Evolutionary conservation across 768 basidiomycete genomes (phyloP).

Genomic region (Hortiboletus flavorubellus): DNA sequence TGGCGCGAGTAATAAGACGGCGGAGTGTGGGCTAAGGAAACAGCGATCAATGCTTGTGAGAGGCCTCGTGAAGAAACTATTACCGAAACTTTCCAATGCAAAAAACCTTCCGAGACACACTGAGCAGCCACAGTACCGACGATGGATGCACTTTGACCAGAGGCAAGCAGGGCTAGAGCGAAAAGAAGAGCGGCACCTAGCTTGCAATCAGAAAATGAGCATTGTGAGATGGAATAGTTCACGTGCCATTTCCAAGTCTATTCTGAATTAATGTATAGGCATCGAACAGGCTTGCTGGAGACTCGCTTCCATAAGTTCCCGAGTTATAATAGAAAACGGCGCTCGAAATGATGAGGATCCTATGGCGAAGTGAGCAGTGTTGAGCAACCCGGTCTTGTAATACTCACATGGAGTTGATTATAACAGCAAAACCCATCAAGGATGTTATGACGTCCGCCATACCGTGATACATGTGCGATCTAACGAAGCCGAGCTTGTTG

Average conservation of each 20-base stretch:
- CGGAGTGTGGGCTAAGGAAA: constrained; percentile 60
- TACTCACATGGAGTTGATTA: constrained; percentile 80
- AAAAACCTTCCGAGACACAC: constrained; percentile 86
- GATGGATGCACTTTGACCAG: constrained; percentile 88
- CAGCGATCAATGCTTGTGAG: constrained; percentile 28
- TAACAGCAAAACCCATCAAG: constrained; percentile 79
- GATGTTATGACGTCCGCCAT: constrained; percentile 63
- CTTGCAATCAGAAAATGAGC: background rate
- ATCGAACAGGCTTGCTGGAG: constrained; percentile 77
- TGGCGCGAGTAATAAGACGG: constrained; percentile 75
- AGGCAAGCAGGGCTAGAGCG: constrained; percentile 77
- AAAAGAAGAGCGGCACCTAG: constrained; percentile 82
- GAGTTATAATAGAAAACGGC: constrained; percentile 72
- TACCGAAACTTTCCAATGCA: constrained; percentile 82
- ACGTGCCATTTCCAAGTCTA: constrained; percentile 63
- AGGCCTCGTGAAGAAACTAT: constrained; percentile 9
- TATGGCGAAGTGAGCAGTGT: constrained; percentile 24
- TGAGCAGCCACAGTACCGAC: constrained; percentile 91
- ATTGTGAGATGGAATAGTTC: background rate
- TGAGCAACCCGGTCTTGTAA: background rate
- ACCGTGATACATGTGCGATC: constrained; percentile 62
- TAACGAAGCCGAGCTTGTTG: constrained; percentile 51
- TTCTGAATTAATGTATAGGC: constrained; percentile 72
- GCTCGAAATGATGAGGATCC: constrained; percentile 78
- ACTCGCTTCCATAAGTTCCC: constrained; percentile 36